Evolutionary conservation across 495 filamentous ascomycete species (phyloP), one percentile per base, ranked within the genome.

Genomic region (Cercophora scortea): DNA sequence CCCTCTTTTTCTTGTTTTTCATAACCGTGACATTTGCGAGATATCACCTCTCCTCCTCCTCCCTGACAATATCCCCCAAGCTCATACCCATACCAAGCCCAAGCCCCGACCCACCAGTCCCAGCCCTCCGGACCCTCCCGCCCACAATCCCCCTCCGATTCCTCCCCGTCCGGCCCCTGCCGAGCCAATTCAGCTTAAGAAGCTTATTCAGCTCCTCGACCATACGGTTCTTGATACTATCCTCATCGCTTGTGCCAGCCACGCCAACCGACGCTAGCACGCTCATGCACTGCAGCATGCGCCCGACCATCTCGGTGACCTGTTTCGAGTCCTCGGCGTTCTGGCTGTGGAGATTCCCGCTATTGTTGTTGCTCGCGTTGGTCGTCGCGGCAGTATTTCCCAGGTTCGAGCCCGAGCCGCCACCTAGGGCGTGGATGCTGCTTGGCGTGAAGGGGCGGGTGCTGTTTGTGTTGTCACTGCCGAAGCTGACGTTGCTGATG

Each of bases 271-370:
- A 85, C 9, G 88, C 86, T 1, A 97, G 74, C 9, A 98, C 92
- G 59, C 84, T 88, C 66, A 98, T 85, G 63, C 94, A 98, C 70
- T 98, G 93, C 54, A 98, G 78, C 90, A 98, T 94, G 51, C 94
- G 78, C 1, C 89, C 93, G 8, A 95, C 92, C 49, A 89, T 95
- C 54, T 96, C 90, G 12, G 93, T 96, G 25, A 95, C 79, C 53
- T 91, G 84, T 19, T 90, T 88, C n/a, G 82, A 83, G 59, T 90
- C 88, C 55, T 82, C 76, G 11, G 79, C 71, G 45, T 76, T 79
- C 51, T 75, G 73, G 50, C 67, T 64, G 45, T 64, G 67, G 33
- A 70, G 51, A 25, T 68, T 71, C 19, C 67, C 63, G 38, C 45
- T 52, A 16, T 44, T 49, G 45, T 59, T 51, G 16, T 68, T 73